phyloP scores from a whole-genome alignment of 495 filamentous ascomycete genomes.

The Daldinia childiae region DNA sequence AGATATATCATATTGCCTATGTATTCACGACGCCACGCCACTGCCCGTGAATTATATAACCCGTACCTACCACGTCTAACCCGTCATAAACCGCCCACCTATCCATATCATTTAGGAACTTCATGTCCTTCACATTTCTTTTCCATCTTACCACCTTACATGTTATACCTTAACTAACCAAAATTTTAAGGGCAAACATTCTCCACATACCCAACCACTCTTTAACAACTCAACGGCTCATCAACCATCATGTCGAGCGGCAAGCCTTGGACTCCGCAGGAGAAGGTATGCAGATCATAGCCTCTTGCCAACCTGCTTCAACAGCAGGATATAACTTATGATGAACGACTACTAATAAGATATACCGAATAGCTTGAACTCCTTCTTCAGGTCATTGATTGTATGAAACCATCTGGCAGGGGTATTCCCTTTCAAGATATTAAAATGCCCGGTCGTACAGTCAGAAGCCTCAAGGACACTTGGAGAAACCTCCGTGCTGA shows the following conservation, averaged over 20 bases:
- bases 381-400: conserved; percentile 44
- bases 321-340: background rate
- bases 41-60: background rate
- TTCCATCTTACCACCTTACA: background rate
- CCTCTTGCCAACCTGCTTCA: background rate
- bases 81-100: background rate
- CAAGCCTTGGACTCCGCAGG: conserved; percentile 46
- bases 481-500: conserved; percentile 34
- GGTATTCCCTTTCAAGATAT: conserved; percentile 20
- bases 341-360: background rate
- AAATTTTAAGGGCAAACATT: background rate
- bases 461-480: conserved; percentile 29
- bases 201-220: background rate
- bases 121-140: background rate
- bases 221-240: background rate
- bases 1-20: background rate
- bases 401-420: conserved; percentile 6
- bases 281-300: conserved; percentile 47
- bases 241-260: conserved; percentile 7
- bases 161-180: background rate
- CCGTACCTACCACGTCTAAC: background rate
- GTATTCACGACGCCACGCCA: background rate
- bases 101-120: background rate
- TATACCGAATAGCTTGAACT: conserved; percentile 39
- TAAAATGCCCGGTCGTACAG: conserved; percentile 41